Evolutionary conservation across 371 early-diverging fungal species (phyloP).

Genomic region (Mucor sp.): DNA sequence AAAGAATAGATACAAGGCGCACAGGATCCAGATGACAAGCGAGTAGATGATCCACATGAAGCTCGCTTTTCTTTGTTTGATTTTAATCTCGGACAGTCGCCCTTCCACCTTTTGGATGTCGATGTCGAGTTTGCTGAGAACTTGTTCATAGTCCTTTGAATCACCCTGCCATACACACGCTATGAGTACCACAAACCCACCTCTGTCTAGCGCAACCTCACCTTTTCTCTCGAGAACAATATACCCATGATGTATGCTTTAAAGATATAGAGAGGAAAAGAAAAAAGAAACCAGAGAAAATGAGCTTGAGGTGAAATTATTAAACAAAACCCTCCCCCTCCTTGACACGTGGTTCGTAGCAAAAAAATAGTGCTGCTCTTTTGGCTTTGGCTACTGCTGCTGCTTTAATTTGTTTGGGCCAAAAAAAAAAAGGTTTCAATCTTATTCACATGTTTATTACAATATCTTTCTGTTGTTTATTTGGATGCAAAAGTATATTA

Average conservation of each 20-base stretch:
- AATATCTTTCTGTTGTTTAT: neutral
- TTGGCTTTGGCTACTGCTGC: neutral
- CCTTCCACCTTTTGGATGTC: constrained; percentile 74
- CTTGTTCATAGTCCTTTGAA: constrained; percentile 74
- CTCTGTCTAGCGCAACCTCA: neutral
- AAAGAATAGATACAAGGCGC: constrained; percentile 48
- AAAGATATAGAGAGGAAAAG: neutral
- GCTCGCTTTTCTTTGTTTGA: constrained; percentile 66
- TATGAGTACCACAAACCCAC: neutral
- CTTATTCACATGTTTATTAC: constrained; percentile 6
- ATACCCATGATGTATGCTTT: constrained; percentile 9
- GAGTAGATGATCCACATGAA: constrained; percentile 76
- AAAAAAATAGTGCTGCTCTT: neutral
- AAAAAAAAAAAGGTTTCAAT: neutral
- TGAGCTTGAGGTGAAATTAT: neutral
- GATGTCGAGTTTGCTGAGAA: constrained; percentile 77
- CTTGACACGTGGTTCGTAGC: constrained; percentile 3
- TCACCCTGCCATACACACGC: constrained; percentile 21
- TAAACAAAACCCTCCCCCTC: neutral
- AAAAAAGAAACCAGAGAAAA: constrained; percentile 6
- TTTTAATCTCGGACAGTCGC: constrained; percentile 59
- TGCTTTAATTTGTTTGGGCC: neutral
- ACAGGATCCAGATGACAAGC: constrained; percentile 66
- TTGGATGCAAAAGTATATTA: neutral
- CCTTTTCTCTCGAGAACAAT: constrained; percentile 24